Evolutionary conservation across 2,329 filamentous ascomycete species (phyloP).

Genomic region (Gaeumannomyces sp.): DNA sequence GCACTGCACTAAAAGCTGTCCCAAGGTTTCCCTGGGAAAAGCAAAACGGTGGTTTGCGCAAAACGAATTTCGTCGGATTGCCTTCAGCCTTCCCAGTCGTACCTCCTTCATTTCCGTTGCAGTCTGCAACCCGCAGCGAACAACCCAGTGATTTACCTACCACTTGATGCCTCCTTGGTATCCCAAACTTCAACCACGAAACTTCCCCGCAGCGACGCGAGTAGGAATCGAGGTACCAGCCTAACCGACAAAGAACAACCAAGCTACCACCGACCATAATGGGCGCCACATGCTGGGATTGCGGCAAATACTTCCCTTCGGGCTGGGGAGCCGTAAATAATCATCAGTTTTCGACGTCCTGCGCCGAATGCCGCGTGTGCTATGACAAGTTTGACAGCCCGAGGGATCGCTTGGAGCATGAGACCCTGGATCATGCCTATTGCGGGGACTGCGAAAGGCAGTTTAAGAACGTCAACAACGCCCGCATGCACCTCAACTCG

Average conservation of each 20-base stretch:
- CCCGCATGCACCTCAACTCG: slow-evolving; percentile 47
- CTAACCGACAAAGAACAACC: background rate
- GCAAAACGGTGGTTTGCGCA: too few relatives aligned
- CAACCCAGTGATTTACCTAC: too few relatives aligned
- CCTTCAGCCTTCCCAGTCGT: too few relatives aligned
- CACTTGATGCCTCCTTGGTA: too few relatives aligned
- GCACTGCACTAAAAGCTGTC: too few relatives aligned
- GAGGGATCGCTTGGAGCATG: slow-evolving; percentile 4
- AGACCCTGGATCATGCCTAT: slow-evolving; percentile 2
- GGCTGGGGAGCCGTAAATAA: background rate
- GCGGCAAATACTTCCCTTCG: slow-evolving; percentile 3
- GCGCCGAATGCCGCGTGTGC: slow-evolving; percentile 2
- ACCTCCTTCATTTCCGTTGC: too few relatives aligned
- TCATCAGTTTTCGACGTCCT: background rate
- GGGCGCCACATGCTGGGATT: background rate
- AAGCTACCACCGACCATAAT: background rate
- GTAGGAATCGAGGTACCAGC: too few relatives aligned
- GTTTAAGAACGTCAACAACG: background rate
- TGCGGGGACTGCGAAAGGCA: slow-evolving; percentile 2
- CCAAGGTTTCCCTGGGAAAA: too few relatives aligned
- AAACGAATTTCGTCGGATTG: too few relatives aligned
- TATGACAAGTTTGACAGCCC: background rate
- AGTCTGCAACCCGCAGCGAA: too few relatives aligned
- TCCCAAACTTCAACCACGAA: too few relatives aligned
- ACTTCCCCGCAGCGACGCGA: too few relatives aligned